These are phyloP conservation scores for Apiospora koreana DNA, from an alignment of 2,329 filamentous ascomycete species.

Conservation along the genomic window DNA sequence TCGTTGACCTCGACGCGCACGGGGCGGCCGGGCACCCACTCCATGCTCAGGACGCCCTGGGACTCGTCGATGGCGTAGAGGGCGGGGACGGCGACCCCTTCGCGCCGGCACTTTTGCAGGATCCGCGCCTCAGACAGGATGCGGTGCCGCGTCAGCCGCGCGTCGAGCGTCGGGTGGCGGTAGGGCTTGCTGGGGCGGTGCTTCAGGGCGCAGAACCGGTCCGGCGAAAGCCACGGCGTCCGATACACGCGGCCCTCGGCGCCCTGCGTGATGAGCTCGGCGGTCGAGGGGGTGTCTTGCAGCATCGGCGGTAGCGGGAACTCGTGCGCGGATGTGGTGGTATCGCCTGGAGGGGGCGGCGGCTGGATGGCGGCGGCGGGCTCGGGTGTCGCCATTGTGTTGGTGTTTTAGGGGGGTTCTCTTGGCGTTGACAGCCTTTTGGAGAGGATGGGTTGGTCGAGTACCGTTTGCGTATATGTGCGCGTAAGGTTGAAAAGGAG, in stretches of 20 bases:
- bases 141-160: conserved; percentile 80
- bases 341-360: conserved; percentile 15
- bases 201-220: conserved; percentile 78
- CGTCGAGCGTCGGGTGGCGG: conserved; percentile 86
- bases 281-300: conserved; percentile 58
- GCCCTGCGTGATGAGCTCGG: conserved; percentile 82
- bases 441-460: not conserved
- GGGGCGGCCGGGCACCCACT: conserved; percentile 78
- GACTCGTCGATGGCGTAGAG: conserved; percentile 69
- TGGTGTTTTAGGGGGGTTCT: not conserved
- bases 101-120: conserved; percentile 73
- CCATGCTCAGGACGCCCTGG: conserved; percentile 76
- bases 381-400: conserved; percentile 19
- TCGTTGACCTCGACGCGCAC: conserved; percentile 70
- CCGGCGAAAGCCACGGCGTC: conserved; percentile 73
- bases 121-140: conserved; percentile 89
- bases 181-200: conserved; percentile 90
- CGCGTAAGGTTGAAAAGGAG: not conserved
- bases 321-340: conserved; percentile 22
- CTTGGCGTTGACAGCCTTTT: not conserved
- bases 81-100: conserved; percentile 80
- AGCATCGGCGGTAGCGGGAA: conserved; percentile 66
- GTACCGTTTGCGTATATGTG: not conserved
- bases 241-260: conserved; percentile 94
- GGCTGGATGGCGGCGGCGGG: conserved; percentile 14